Conservation (phyloP, 768 basidiomycete genomes). For the Mycena alexandri region DNA sequence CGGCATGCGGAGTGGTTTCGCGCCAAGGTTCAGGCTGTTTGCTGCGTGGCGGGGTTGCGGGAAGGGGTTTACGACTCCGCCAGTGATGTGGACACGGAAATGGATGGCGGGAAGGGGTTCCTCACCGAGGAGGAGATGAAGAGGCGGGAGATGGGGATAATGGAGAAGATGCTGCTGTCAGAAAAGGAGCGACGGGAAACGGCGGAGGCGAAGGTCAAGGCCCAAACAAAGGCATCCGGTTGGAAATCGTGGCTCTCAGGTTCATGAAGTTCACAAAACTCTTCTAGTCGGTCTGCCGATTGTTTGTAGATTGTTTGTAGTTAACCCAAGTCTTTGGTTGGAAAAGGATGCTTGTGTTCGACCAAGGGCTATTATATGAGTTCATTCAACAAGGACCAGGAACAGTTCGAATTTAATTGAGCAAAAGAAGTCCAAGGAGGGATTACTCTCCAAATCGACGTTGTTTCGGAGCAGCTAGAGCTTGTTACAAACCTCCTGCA, state of each 20-base stretch:
- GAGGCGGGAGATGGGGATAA: conserved; percentile 38
- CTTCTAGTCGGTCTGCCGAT: too few species aligned
- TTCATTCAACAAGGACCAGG: too few species aligned
- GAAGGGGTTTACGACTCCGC: conserved; percentile 34
- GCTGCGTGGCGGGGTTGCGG: conserved; percentile 29
- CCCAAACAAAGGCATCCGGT: conserved; percentile 3
- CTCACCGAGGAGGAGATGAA: conserved; percentile 36
- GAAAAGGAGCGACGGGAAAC: conserved; percentile 34
- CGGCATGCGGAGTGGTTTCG: conserved; percentile 36
- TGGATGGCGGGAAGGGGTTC: conserved; percentile 38
- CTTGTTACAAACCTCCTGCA: background rate
- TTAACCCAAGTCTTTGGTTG: too few species aligned
- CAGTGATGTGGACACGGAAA: conserved; percentile 32
- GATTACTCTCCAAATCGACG: too few species aligned
- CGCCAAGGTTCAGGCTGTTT: conserved; percentile 31
- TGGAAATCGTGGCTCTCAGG: conserved; percentile 30
- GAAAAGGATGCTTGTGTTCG: too few species aligned
- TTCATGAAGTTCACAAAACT: too few species aligned
- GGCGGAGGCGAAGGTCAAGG: conserved; percentile 32
- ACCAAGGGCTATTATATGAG: too few species aligned
- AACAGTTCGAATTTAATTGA: too few species aligned
- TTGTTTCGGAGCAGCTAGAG: background rate
- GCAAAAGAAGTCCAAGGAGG: too few species aligned
- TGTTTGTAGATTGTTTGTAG: too few species aligned
- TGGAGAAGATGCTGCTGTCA: conserved; percentile 39